Evolutionary conservation across 176 grass and related monocot species (phyloP).

Genomic region (Oryza rufipogon): DNA sequence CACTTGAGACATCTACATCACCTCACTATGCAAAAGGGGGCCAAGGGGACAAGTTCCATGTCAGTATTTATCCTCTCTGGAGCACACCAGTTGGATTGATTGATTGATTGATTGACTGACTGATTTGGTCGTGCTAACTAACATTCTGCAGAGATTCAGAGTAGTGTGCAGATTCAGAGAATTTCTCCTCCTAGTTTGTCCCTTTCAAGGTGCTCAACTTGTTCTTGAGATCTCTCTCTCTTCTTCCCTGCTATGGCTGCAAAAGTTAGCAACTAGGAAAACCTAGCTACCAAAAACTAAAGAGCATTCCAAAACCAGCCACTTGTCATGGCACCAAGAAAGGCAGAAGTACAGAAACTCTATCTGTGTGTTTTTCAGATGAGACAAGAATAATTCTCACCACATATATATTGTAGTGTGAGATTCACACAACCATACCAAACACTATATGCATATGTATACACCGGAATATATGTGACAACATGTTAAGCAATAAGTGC

Average conservation of each 20-base stretch:
- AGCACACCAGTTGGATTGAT: constrained; percentile 33
- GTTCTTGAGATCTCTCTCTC: not conserved
- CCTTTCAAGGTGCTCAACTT: constrained; percentile 31
- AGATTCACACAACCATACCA: too few species aligned
- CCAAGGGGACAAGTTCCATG: constrained; percentile 41
- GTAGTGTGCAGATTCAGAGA: constrained; percentile 35
- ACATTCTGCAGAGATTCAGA: constrained; percentile 10
- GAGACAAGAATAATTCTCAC: too few species aligned
- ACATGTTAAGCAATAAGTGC: too few species aligned
- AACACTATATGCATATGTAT: too few species aligned
- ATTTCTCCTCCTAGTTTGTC: constrained; percentile 24
- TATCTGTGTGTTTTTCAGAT: not conserved
- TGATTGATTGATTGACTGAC: not conserved
- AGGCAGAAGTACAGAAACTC: not conserved
- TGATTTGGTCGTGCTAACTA: not conserved
- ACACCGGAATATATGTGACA: too few species aligned
- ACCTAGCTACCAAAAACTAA: not conserved
- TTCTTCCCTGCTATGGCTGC: not conserved
- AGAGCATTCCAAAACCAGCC: not conserved
- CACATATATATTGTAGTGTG: too few species aligned
- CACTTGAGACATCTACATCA: not conserved
- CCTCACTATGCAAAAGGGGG: constrained; percentile 18
- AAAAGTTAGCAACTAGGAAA: not conserved
- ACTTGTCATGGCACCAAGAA: not conserved
- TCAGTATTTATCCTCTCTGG: constrained; percentile 41